Evolutionary conservation across 2,329 filamentous ascomycete species (phyloP), one percentile per base, ranked within the genome.

Genomic region (Alternaria conjuncta): DNA sequence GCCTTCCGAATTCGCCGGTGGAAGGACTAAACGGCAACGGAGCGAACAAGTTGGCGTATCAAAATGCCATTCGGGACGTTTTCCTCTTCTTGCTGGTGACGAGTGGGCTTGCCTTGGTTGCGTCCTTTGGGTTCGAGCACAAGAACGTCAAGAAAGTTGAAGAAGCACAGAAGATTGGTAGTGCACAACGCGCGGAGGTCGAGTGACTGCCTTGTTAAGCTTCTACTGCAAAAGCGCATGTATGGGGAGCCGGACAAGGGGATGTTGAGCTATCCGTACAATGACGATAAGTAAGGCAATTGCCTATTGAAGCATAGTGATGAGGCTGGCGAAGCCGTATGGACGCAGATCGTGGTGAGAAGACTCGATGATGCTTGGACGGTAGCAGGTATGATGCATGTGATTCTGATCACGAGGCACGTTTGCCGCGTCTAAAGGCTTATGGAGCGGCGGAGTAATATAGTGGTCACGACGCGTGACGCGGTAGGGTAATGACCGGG

Each of bases 381-480:
- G 36, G 36, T 5, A 41, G 36, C 36, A 41, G 36, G 36, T 41
- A 41, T 41, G 36, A 41, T 41, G 36, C 36, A 41, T 41, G 36
- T 41, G 36, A 5, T 41, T 41, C 36, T 41, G 49, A 36, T 53
- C 60, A 62, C 60, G 60, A 59, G 60, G 41, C 10, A 32, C 25
- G 55, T n/a, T 26, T 32, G 26, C 26, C 20, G 43, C 13, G 23
- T 49, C 46, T 47, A 28, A 50, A 62, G 12, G 26, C 54, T 63
- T 57, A 57, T 57, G 54, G 46, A 44, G 8, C 49, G 65, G 60
- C 49, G 65, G 62, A 56, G 49, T 58, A 65, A 69, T 67, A 60
- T 69, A 61, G 49, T 18, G 55, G 53, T 63, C 43, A 41, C 57
- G 47, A 68, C 63, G 63, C 65, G 63, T 66, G 65, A 68, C 55